These are phyloP conservation scores for Arthrobotrys sinensis DNA, from an alignment of 2,329 filamentous ascomycete genomes.

Conservation along the genomic window DNA sequence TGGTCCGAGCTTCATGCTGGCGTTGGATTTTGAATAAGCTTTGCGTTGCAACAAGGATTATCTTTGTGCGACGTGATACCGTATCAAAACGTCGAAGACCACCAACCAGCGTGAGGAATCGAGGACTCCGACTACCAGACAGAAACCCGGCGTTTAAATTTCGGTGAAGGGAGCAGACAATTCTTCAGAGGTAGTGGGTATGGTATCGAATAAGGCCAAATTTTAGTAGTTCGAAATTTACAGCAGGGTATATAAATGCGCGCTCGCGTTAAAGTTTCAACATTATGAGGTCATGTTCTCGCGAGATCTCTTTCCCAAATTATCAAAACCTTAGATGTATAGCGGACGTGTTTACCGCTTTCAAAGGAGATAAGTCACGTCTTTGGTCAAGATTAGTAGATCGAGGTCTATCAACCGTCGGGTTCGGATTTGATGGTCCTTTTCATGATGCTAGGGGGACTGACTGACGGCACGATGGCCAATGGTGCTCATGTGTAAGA, in stretches of 20 bases:
- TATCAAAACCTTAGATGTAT: slow-evolving; percentile 11
- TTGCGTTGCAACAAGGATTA: no score
- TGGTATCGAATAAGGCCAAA: neutral
- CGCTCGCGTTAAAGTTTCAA: slow-evolving; percentile 10
- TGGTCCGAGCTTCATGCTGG: slow-evolving; percentile 6
- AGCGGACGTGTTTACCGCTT: slow-evolving; percentile 7
- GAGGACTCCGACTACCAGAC: no score
- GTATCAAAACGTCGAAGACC: neutral
- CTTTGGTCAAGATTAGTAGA: slow-evolving; percentile 21
- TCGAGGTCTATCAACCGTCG: slow-evolving; percentile 15
- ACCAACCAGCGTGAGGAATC: neutral
- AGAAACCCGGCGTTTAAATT: no score
- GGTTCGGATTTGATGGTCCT: slow-evolving; percentile 1
- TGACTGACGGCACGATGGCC: no score
- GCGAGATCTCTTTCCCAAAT: slow-evolving; percentile 36
- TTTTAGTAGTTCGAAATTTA: neutral
- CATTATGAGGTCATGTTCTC: slow-evolving; percentile 35
- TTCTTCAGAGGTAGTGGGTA: no score
- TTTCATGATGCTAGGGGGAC: no score
- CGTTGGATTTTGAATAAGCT: neutral
- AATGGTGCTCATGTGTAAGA: no score
- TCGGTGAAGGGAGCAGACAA: no score
- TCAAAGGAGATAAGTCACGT: slow-evolving; percentile 27
- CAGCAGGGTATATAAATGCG: slow-evolving; percentile 3
- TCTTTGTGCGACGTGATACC: neutral